Evolutionary conservation across 768 basidiomycete genomes (phyloP).

Genomic region (Pholiota molesta): DNA sequence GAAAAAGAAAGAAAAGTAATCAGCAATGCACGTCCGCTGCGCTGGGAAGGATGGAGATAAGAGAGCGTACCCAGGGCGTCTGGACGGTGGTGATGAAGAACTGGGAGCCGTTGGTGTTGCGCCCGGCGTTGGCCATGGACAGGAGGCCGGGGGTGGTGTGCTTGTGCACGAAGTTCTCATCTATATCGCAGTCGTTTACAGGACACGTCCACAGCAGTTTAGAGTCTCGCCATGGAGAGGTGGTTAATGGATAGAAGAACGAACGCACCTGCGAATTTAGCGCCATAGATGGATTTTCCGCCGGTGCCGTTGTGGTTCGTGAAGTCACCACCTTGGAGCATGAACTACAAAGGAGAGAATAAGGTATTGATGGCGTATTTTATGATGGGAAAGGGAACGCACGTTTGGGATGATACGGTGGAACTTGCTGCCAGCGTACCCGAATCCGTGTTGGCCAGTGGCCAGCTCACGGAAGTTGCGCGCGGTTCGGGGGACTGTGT

Average conservation of each 20-base stretch:
- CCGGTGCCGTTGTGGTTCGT: constrained; percentile 76
- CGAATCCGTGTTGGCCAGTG: constrained; percentile 67
- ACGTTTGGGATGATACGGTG: constrained; percentile 76
- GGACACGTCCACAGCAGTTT: neutral
- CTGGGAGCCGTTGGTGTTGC: constrained; percentile 81
- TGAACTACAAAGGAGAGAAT: constrained; percentile 54
- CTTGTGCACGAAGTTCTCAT: constrained; percentile 80
- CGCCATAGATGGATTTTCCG: constrained; percentile 86
- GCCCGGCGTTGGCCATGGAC: constrained; percentile 87
- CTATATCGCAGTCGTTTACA: constrained; percentile 33
- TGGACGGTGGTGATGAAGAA: constrained; percentile 79
- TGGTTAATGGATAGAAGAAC: neutral
- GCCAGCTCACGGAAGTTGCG: constrained; percentile 83
- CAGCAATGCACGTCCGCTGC: neutral
- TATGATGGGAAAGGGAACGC: constrained; percentile 21
- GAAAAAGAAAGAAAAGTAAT: too few relatives aligned
- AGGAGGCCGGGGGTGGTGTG: constrained; percentile 69
- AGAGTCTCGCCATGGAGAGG: neutral
- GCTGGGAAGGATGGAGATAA: neutral
- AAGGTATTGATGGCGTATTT: neutral
- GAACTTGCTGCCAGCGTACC: constrained; percentile 70
- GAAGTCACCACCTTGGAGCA: constrained; percentile 91
- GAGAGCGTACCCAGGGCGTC: constrained; percentile 58
- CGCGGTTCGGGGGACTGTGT: constrained; percentile 79
- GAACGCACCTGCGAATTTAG: constrained; percentile 68